phyloP scores from a whole-genome alignment of 768 basidiomycete species.

The Neoboletus subvelutipes region DNA sequence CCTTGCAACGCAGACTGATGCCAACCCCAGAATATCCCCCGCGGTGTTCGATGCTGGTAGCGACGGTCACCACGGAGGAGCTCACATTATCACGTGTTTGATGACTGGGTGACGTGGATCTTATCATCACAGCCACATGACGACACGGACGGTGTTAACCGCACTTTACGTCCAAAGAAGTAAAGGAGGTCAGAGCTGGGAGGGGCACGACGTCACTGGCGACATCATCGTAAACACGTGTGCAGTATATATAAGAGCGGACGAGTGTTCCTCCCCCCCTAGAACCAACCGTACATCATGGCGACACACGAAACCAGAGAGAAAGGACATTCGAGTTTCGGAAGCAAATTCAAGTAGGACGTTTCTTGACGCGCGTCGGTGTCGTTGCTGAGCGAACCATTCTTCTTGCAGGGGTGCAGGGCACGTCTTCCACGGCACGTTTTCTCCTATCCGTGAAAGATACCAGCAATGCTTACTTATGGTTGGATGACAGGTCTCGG shows the following conservation, averaged over 20 bases:
- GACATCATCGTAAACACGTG: constrained; percentile 19
- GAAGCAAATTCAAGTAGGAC: constrained; percentile 15
- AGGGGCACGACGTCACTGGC: constrained; percentile 16
- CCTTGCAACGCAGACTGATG: not conserved
- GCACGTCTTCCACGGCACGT: constrained; percentile 38
- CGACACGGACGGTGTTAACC: constrained; percentile 10
- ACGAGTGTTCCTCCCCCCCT: no score
- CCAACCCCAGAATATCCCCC: not conserved
- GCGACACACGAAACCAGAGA: not conserved
- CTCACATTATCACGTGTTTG: constrained; percentile 7
- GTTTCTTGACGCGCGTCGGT: no score
- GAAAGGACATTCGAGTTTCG: constrained; percentile 8
- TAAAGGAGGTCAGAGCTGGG: not conserved
- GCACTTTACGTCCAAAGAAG: constrained; percentile 3
- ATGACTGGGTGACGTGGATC: not conserved
- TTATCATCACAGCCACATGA: constrained; percentile 16
- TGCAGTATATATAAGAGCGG: no score
- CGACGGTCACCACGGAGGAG: no score
- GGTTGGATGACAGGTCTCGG: constrained; percentile 37
- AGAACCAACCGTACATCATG: not conserved
- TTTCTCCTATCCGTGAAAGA: not conserved
- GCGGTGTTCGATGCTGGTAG: not conserved
- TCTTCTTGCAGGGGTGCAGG: constrained; percentile 32
- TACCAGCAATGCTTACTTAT: constrained; percentile 1
- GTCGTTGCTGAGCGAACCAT: not conserved